These are phyloP conservation scores for Aphanomyces invadans DNA, from an alignment of 352 stramenopile species.

Conservation along the genomic window DNA sequence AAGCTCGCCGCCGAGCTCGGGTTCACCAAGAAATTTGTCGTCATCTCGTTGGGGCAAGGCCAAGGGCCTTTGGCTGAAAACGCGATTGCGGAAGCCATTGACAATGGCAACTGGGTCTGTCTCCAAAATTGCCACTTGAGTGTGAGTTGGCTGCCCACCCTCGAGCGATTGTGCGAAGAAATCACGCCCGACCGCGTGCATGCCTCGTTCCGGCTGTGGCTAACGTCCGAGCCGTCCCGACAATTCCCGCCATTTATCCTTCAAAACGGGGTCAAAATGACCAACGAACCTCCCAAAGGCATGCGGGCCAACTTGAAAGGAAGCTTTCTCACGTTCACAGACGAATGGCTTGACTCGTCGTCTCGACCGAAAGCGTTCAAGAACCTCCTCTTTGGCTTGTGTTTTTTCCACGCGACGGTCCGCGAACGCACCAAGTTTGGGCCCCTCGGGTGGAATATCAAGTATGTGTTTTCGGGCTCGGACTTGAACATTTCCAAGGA, in stretches of 20 bases:
- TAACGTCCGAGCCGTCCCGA: slow-evolving; percentile 90
- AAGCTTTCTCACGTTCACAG: slow-evolving; percentile 81
- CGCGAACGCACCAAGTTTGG: slow-evolving; percentile 82
- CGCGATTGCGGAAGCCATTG: slow-evolving; percentile 87
- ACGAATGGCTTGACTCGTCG: slow-evolving; percentile 63
- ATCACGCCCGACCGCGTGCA: slow-evolving; percentile 88
- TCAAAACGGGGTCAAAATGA: slow-evolving; percentile 93
- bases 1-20: slow-evolving; percentile 87
- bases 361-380: slow-evolving; percentile 58
- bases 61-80: slow-evolving; percentile 89
- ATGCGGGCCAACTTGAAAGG: slow-evolving; percentile 91
- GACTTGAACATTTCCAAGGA: slow-evolving; percentile 81
- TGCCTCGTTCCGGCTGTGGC: slow-evolving; percentile 89
- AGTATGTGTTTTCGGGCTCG: slow-evolving; percentile 82
- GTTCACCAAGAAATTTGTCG: slow-evolving; percentile 89
- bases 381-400: slow-evolving; percentile 80
- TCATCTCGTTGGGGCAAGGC: slow-evolving; percentile 91
- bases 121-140: slow-evolving; percentile 95
- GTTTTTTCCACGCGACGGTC: slow-evolving; percentile 90
- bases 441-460: slow-evolving; percentile 81
- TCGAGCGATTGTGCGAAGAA: slow-evolving; percentile 93
- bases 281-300: slow-evolving; percentile 91
- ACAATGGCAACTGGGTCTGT: slow-evolving; percentile 92
- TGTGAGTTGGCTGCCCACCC: slow-evolving; percentile 89
- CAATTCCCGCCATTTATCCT: slow-evolving; percentile 92